Evolutionary conservation across 2,329 filamentous ascomycete genomes (phyloP), one percentile per base, ranked within the genome.

Genomic region (Paecilomyces fulvus): DNA sequence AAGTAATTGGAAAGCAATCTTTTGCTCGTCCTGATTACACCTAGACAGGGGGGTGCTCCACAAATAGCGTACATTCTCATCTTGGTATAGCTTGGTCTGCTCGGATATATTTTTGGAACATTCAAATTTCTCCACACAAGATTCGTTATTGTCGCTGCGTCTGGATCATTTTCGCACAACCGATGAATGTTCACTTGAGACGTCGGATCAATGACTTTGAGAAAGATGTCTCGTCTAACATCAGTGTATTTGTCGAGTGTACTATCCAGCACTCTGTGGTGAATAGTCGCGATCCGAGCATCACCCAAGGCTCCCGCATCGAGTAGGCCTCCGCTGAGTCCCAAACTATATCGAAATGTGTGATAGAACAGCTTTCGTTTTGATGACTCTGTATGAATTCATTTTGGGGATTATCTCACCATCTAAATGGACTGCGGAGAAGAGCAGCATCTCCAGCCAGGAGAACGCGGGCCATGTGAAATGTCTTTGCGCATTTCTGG

Each of bases 181-280:
- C 28, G 50, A 11, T 28, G 28, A 7, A 52, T 28, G 28, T 52
- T 33, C 5, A 28, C 50, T 12, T 17, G 54, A 2, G 59, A 60
- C 12, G 58, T 37, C 4, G 12, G 58, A 33, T 75, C 73, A 1
- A 75, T 67, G 0, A 70, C 66, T 4, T 64, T 61, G 4, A 67
- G 49, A 53, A 74, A 76, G 30, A 67, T 72, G 6, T 70, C 60
- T 12, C 67, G 60, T 17, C 72, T 59, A 0, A 71, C 68, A 3
- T 64, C 55, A 0, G 70, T 68, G 66, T 73, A 77, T 0, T 64
- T 65, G 0, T 66, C 56, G 1, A 77, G 56, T 6, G 76, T 64
- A 11, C 51, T 62, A 4, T 65, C 62, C 0, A 62, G 30, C 0
- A 68, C 59, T 30, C 61, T 52, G n/a, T 53, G 33, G 2, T 52